Conservation (phyloP, 2,329 filamentous ascomycete genomes). For the Fusarium nematophilum region DNA sequence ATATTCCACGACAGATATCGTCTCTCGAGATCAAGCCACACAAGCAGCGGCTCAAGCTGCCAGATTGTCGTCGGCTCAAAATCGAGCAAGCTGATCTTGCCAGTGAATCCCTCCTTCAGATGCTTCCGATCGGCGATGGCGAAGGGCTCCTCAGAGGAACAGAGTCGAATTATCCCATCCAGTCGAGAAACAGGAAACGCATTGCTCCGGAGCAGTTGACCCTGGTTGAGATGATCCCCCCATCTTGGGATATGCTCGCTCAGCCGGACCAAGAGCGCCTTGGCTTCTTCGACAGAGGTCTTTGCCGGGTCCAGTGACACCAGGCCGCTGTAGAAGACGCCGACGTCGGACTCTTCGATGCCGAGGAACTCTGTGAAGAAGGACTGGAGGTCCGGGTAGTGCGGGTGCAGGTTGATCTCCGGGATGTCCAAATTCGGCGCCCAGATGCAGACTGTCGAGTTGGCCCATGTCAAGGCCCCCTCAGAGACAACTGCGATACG, state of each 20-base stretch:
- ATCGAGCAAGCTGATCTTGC: slow-evolving; percentile 4
- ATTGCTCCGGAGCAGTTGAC: neutral
- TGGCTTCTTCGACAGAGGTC: neutral
- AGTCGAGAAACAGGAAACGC: slow-evolving; percentile 2
- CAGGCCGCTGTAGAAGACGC: slow-evolving; percentile 7
- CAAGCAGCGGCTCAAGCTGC: slow-evolving; percentile 1
- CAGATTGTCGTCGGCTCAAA: slow-evolving; percentile 8
- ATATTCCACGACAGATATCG: slow-evolving; percentile 16
- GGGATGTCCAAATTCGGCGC: neutral
- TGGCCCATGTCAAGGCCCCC: slow-evolving; percentile 1
- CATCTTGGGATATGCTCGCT: neutral
- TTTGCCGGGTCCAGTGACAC: neutral
- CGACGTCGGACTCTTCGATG: neutral
- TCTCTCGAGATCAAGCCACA: slow-evolving; percentile 14
- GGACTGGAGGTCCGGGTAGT: slow-evolving; percentile 12
- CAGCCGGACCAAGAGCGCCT: slow-evolving; percentile 4
- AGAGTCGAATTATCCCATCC: neutral
- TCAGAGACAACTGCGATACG: neutral
- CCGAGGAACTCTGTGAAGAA: slow-evolving; percentile 13
- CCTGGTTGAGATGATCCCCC: neutral
- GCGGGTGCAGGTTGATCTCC: slow-evolving; percentile 2
- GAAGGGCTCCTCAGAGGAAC: slow-evolving; percentile 4
- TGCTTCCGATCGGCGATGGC: slow-evolving; percentile 9
- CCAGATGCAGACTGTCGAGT: slow-evolving; percentile 12
- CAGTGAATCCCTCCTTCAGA: slow-evolving; percentile 2